These are phyloP conservation scores for Kondoa malvinella DNA, from an alignment of 768 basidiomycete genomes.

Conservation along the genomic window DNA sequence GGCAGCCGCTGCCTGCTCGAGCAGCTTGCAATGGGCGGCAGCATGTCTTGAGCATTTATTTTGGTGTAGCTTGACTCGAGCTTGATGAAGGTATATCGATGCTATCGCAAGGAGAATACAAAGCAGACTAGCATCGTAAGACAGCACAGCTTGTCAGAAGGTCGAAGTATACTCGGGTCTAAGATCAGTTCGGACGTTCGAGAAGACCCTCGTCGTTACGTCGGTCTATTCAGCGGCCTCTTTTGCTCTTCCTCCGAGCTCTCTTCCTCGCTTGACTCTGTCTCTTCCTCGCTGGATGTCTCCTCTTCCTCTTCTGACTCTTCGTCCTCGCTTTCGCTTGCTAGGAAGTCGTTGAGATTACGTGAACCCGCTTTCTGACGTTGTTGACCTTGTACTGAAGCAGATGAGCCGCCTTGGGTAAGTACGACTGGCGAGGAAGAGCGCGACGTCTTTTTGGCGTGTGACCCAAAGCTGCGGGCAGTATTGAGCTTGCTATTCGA, in stretches of 20 bases:
- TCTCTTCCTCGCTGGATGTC: conserved; percentile 19
- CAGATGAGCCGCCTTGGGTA: conserved; percentile 10
- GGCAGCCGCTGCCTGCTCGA: neutral
- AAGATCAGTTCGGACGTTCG: no score
- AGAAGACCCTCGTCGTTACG: neutral
- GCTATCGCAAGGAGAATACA: neutral
- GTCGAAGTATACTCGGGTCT: no score
- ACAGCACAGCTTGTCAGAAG: no score
- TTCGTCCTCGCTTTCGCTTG: conserved; percentile 17
- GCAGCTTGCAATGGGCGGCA: neutral
- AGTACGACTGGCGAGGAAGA: conserved; percentile 20
- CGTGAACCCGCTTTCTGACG: neutral
- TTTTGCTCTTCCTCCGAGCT: conserved; percentile 9
- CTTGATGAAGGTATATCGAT: neutral
- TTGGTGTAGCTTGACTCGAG: neutral
- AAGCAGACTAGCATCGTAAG: neutral
- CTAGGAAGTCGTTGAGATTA: conserved; percentile 13
- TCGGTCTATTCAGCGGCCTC: conserved; percentile 3
- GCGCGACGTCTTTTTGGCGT: neutral
- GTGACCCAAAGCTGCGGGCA: neutral
- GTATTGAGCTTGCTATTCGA: neutral
- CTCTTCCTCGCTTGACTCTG: conserved; percentile 21
- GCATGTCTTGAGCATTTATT: neutral
- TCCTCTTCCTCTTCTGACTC: conserved; percentile 30
- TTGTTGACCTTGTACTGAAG: neutral